These are phyloP conservation scores for Stentor roeselii DNA, from an alignment of 73 alveolate species.

Conservation along the genomic window DNA sequence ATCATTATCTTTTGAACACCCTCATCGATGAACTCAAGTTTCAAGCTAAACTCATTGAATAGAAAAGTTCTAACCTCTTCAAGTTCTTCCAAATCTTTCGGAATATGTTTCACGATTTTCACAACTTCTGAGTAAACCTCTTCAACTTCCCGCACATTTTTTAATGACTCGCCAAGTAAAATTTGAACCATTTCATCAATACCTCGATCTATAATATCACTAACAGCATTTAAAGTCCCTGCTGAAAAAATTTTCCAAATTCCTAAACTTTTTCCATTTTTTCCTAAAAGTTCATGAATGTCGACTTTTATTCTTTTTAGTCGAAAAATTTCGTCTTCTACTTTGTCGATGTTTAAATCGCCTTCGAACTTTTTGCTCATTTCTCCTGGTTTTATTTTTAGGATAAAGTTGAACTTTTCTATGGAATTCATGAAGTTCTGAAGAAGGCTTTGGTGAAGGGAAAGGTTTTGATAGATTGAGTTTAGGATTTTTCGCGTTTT, in stretches of 20 bases:
- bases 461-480: not conserved
- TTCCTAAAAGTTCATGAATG: not conserved
- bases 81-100: conserved; percentile 57
- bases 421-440: not conserved
- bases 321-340: conserved; percentile 16
- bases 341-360: not conserved
- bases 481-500: not conserved
- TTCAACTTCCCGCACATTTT: conserved; percentile 37
- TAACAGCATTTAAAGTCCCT: conserved; percentile 30
- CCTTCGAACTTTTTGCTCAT: not conserved
- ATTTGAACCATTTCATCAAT: conserved; percentile 36
- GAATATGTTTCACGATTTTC: conserved; percentile 38
- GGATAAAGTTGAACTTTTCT: not conserved
- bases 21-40: conserved; percentile 46
- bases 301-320: not conserved
- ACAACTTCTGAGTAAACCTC: conserved; percentile 40
- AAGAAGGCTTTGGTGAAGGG: not conserved
- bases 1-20: conserved; percentile 54
- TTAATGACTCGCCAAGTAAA: conserved; percentile 38
- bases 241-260: conserved; percentile 32
- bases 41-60: conserved; percentile 47
- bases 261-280: conserved; percentile 25
- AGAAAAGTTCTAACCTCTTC: conserved; percentile 55
- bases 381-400: not conserved
- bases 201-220: conserved; percentile 33